A percentile compares a stretch with the other conserved stretches of the same genome.
Evolutionary conservation across 345 rosid genomes (phyloP).

Genomic region (Citrus australasica): DNA sequence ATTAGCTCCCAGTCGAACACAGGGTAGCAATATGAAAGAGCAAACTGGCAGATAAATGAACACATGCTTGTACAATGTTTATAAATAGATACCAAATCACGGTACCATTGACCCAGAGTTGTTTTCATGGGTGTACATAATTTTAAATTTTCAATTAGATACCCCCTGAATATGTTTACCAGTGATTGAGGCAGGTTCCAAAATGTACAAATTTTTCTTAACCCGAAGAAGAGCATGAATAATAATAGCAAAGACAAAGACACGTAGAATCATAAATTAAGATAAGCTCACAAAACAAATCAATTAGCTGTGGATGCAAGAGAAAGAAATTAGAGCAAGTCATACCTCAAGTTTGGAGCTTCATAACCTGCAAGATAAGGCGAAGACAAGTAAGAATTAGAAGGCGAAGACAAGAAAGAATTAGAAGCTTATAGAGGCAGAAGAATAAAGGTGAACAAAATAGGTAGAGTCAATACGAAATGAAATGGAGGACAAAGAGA

Average conservation of each 20-base stretch:
- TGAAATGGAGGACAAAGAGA: background rate
- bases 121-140: background rate
- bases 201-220: background rate
- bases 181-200: background rate
- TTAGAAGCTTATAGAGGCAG: background rate
- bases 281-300: background rate
- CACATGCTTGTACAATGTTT: background rate
- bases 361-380: slow-evolving; percentile 59
- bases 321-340: background rate
- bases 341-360: slow-evolving; percentile 81
- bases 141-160: background rate
- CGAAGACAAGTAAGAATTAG: slow-evolving; percentile 5
- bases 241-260: background rate
- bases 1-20: background rate
- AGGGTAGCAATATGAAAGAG: background rate
- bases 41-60: background rate
- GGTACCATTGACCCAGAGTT: too few relatives aligned
- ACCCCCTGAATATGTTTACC: background rate
- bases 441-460: background rate
- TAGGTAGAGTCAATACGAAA: background rate
- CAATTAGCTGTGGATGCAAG: too few relatives aligned
- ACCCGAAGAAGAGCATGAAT: background rate
- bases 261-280: background rate
- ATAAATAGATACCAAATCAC: background rate
- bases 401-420: background rate